Conservation (phyloP, 164 flowering plant species). For the Platanus orientalis region DNA sequence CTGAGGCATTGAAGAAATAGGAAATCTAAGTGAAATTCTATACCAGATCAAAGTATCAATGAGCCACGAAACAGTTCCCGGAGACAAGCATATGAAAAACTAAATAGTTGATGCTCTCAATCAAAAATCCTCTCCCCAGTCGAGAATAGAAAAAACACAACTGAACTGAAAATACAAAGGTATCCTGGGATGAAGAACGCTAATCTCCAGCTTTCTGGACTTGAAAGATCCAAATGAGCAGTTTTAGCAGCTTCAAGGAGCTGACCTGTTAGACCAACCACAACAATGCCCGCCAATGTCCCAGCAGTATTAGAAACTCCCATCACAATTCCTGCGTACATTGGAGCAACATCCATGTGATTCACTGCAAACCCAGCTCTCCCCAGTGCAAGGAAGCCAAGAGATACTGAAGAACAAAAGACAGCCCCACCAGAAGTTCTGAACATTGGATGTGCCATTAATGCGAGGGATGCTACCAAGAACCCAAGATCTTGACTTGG, state of each 20-base stretch:
- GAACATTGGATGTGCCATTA: constrained; percentile 66
- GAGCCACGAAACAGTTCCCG: background rate
- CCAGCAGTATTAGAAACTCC: constrained; percentile 96
- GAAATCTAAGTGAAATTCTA: background rate
- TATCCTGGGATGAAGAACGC: constrained; percentile 73
- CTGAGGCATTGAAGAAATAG: too few species aligned
- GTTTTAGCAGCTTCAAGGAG: constrained; percentile 74
- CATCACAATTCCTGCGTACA: constrained; percentile 93
- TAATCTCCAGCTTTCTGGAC: constrained; percentile 71
- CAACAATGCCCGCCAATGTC: constrained; percentile 84
- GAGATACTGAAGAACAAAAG: constrained; percentile 78
- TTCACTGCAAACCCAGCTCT: constrained; percentile 96
- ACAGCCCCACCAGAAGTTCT: constrained; percentile 68
- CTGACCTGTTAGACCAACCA: constrained; percentile 75
- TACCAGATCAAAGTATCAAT: background rate
- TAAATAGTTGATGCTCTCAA: constrained; percentile 15
- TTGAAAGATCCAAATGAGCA: constrained; percentile 52
- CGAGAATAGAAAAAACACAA: constrained; percentile 60
- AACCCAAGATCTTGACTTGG: constrained; percentile 58
- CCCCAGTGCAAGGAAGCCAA: constrained; percentile 86
- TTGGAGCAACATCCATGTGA: constrained; percentile 92
- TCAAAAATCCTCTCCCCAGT: constrained; percentile 88
- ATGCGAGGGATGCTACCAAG: constrained; percentile 63
- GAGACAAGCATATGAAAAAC: background rate
- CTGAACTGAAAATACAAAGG: constrained; percentile 73